Base-by-base conservation (phyloP, 148 eudicot genomes). In the Fallopia convolvulus region DNA sequence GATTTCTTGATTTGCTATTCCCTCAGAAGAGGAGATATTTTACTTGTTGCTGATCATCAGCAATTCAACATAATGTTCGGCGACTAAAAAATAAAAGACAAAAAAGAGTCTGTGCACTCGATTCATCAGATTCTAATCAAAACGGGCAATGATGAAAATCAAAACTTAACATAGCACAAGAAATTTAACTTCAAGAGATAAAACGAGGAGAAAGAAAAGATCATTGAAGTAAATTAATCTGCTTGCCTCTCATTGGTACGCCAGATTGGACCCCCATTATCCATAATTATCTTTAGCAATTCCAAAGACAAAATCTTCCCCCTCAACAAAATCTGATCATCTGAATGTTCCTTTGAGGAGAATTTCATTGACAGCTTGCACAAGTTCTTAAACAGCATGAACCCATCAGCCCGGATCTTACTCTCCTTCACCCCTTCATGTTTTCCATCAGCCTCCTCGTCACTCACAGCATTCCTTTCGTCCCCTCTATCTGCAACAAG, bases 331-430 rank as follows among this genome's bases (percentile, higher is more conserved):
- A 93, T 90, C 77, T 95, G 88, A 89, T 95, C 99, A 86, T 93
- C 98, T 0, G 94, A 77, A 78, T 89, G 87, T 79, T 93, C 97
- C 74, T 84, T 94, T 1, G 98, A 85, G 3, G 98, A 91, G 84
- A 93, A 95, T 82, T 95, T 95, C 99, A 95, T 93, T 0, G 99
- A 93, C 77, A 95, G 80, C 78, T 93, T 93, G 83, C 99, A 95
- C 84, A 95, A 84, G 77, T 95, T 88, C 86, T 91, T 91, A 81
- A 84, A 95, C 73, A 95, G 85, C 87, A 83, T 73, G 80, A 95
- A 91, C 0, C 98, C 97, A 72, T 91, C 99, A 80, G 91, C 92
- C 77, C 92, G 85, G 63, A 95, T 89, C 87, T 84, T 84, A 73
- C 91, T 82, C 76, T 86, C 86, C 50, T 78, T 81, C 61, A 75